phyloP scores from a whole-genome alignment of 768 basidiomycete species.

The Phaeolepiota aurea region DNA sequence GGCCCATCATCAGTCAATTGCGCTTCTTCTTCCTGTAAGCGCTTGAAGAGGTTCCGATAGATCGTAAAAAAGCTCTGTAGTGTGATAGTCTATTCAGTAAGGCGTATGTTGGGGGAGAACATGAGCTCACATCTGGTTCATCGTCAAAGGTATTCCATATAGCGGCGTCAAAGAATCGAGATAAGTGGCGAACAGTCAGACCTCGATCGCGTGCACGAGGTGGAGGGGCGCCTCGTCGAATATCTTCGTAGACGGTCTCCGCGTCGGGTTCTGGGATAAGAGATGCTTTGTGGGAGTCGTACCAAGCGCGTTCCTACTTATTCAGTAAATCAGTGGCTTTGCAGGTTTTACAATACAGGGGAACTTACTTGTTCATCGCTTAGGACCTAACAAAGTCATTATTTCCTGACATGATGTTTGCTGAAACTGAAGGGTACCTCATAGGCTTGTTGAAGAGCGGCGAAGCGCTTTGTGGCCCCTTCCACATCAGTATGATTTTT shows the following conservation, averaged over 20 bases:
- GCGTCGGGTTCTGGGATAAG: conserved; percentile 78
- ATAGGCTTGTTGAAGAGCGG: conserved; percentile 88
- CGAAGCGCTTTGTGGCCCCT: conserved; percentile 81
- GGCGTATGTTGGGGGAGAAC: conserved; percentile 4
- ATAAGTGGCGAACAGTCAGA: conserved; percentile 70
- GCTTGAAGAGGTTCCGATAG: conserved; percentile 79
- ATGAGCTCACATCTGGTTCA: conserved; percentile 39
- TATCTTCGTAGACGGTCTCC: conserved; percentile 77
- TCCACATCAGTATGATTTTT: conserved; percentile 81
- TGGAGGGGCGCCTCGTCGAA: conserved; percentile 60
- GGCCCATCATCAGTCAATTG: conserved; percentile 28
- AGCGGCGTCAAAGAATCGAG: conserved; percentile 74
- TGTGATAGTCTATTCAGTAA: background rate
- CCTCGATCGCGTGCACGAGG: conserved; percentile 57
- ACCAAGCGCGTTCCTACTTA: conserved; percentile 95
- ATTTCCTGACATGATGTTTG: conserved; percentile 4
- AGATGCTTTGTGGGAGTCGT: conserved; percentile 85
- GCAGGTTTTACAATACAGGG: background rate
- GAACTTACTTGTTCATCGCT: conserved; percentile 85
- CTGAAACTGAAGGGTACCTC: conserved; percentile 45
- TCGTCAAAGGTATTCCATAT: conserved; percentile 64
- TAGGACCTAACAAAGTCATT: conserved; percentile 48
- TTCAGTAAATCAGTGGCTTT: conserved; percentile 10
- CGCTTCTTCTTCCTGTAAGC: conserved; percentile 76
- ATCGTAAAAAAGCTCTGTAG: conserved; percentile 82